Conservation (phyloP, 2,329 filamentous ascomycete genomes). For the Chalaropsis ovoidea region DNA sequence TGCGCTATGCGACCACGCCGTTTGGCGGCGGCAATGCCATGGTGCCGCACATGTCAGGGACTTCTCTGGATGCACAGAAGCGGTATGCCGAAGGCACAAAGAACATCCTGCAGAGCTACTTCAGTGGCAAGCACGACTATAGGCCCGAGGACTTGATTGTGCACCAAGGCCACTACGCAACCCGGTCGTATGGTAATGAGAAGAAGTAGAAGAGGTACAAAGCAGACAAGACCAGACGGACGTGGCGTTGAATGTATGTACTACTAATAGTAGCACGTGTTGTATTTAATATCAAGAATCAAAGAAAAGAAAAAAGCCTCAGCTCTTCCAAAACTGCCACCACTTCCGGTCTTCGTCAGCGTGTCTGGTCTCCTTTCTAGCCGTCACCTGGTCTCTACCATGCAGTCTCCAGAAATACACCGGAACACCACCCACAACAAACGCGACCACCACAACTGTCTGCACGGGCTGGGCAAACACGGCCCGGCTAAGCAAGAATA, state of each 20-base stretch:
- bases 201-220: constrained; percentile 13
- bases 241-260: neutral
- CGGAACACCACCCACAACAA: constrained; percentile 72
- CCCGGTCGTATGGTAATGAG: constrained; percentile 75
- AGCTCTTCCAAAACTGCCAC: constrained; percentile 53
- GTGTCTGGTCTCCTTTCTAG: constrained; percentile 35
- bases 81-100: constrained; percentile 82
- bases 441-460: constrained; percentile 75
- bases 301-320: neutral
- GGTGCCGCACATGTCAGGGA: constrained; percentile 98
- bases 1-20: constrained; percentile 86
- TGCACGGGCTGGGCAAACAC: constrained; percentile 87
- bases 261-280: neutral
- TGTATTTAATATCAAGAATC: constrained; percentile 9
- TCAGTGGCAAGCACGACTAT: constrained; percentile 81
- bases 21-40: constrained; percentile 97
- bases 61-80: constrained; percentile 94
- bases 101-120: constrained; percentile 84
- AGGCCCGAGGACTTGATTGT: constrained; percentile 84
- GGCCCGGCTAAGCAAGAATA: constrained; percentile 80
- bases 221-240: constrained; percentile 41
- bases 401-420: constrained; percentile 83
- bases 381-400: constrained; percentile 45
- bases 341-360: constrained; percentile 34
- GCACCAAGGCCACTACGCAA: constrained; percentile 80